A percentile compares a stretch with the other conserved stretches of the same genome.
Evolutionary conservation across 805 yeast species (phyloP).

Genomic region (Metschnikowia anglica): DNA sequence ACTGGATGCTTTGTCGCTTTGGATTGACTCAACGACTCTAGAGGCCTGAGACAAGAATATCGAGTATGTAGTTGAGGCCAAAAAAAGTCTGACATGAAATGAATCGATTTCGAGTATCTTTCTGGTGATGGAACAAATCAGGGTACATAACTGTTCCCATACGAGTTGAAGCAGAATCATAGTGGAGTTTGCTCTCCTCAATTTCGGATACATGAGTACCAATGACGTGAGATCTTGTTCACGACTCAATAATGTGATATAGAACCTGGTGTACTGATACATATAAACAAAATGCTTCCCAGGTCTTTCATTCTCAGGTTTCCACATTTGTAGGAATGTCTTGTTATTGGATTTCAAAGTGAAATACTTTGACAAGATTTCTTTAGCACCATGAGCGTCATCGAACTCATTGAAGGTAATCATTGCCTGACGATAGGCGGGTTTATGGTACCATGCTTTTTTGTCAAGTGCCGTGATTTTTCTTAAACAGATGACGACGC

Average conservation of each 20-base stretch:
- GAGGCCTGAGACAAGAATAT: constrained; percentile 25
- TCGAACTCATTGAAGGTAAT: constrained; percentile 55
- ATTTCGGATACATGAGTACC: constrained; percentile 60
- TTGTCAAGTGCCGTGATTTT: constrained; percentile 61
- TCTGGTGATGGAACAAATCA: constrained; percentile 53
- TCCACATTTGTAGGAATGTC: constrained; percentile 84
- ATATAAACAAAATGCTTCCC: constrained; percentile 89
- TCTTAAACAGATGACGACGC: constrained; percentile 47
- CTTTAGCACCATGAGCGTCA: constrained; percentile 54
- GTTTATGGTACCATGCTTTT: constrained; percentile 90
- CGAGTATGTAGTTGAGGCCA: constrained; percentile 22
- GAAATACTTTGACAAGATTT: constrained; percentile 63
- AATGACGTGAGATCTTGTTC: constrained; percentile 59
- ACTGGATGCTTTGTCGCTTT: constrained; percentile 30
- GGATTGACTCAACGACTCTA: constrained; percentile 26
- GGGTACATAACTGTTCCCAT: constrained; percentile 63
- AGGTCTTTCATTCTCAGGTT: constrained; percentile 86
- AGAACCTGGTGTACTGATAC: constrained; percentile 64
- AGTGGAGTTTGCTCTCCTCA: constrained; percentile 75
- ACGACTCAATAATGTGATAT: constrained; percentile 52
- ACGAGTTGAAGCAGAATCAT: constrained; percentile 64
- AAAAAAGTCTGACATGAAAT: constrained; percentile 49
- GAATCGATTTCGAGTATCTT: constrained; percentile 42
- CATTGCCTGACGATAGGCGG: constrained; percentile 67
- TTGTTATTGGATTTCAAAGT: constrained; percentile 66